Conservation (phyloP, 176 grass and related monocot species). For the Ananas comosus region DNA sequence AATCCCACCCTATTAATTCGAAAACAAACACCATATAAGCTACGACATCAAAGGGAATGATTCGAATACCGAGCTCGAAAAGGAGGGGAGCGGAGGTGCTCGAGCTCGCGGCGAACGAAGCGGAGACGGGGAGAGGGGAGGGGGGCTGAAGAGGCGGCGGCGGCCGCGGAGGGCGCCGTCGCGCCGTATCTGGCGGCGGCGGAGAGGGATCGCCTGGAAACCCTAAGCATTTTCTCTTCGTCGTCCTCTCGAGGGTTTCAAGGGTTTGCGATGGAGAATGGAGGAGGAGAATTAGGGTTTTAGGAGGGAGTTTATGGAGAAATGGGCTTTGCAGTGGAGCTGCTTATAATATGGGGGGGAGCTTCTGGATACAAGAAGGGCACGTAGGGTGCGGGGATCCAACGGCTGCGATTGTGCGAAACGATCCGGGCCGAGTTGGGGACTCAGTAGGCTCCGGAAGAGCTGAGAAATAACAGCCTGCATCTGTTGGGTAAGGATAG, state of each 20-base stretch:
- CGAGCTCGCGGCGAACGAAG: no score
- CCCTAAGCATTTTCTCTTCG: conserved; percentile 50
- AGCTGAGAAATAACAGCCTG: no score
- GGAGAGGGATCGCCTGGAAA: conserved; percentile 67
- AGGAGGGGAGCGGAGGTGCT: no score
- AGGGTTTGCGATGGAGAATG: neutral
- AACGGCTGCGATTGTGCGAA: no score
- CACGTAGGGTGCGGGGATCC: neutral
- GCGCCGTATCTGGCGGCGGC: conserved; percentile 12
- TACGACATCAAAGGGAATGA: neutral
- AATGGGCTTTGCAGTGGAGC: neutral
- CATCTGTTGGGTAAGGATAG: no score
- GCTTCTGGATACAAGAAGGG: conserved; percentile 11
- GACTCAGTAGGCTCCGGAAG: no score
- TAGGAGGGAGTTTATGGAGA: neutral
- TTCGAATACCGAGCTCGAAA: conserved; percentile 9
- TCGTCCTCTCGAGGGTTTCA: neutral
- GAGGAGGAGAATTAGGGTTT: conserved; percentile 33
- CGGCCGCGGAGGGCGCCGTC: conserved; percentile 24
- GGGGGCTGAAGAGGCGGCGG: conserved; percentile 6
- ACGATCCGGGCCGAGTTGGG: no score
- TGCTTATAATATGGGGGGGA: conserved; percentile 5
- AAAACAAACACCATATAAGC: conserved; percentile 1
- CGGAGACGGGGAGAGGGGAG: no score
- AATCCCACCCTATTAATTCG: neutral